Base-by-base conservation (phyloP, 495 filamentous ascomycete genomes). In the Choiromyces venosus region DNA sequence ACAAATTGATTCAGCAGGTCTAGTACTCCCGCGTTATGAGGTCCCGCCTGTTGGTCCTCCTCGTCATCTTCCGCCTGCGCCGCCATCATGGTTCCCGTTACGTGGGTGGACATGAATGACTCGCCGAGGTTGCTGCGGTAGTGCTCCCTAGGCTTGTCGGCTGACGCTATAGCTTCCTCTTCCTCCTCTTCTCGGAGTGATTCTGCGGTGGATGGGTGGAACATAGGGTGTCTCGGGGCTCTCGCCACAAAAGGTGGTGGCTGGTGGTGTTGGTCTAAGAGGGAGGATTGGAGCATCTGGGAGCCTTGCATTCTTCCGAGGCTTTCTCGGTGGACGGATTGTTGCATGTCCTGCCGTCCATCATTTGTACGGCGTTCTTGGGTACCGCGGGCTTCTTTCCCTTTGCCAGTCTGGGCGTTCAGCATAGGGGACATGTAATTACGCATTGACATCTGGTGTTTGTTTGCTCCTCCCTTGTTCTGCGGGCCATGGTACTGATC, bases 1-100 rank as follows among this genome's bases (percentile, higher is more conserved):
- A 93, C 81, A 82, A 97, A 97, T 81, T 98, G 91, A 80, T 94
- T 92, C 65, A 99, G 87, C 82, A 98, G 83, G 3, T 91, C 91
- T 71, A 99, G 84, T 16, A 99, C 95, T 35, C 91, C 92, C 1
- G 87, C 86, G 8, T 84, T 83, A 64, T 69, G 71, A 56, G 80
- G 42, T 5, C 68, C 78, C 35, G 76, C 86, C 12, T 82, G 81
- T 21, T 85, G 82, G 33, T 85, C 85, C 14, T 83, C 85, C 21
- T 87, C 86, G 7, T 84, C 80, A 42, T 87, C 85, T 52, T 87
- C 87, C 4, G 81, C 85, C 37, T 86, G 82, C 39, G 85, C 83
- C 37, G 82, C 87, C 85, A 74, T 83, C 84, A 72, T 77, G 80
- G 72, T 83, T 83, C 67, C 83, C 35, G 82, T 85, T n/a, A 85